These are phyloP conservation scores for Metarhizium humberi DNA, from an alignment of 2,329 filamentous ascomycete genomes.

Conservation along the genomic window DNA sequence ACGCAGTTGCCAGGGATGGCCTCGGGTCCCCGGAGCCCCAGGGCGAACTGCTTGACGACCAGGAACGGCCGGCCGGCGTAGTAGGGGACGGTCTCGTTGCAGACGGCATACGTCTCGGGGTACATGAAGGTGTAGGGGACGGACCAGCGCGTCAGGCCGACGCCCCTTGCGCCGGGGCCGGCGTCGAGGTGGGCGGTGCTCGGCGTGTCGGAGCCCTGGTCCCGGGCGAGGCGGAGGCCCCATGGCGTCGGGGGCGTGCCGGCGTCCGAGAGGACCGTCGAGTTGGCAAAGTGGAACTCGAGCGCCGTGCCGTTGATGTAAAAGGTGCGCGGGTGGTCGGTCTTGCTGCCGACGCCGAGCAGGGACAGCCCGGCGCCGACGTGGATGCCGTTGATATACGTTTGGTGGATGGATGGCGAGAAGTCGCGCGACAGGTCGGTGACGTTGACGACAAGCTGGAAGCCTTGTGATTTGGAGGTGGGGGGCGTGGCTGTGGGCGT, in stretches of 20 bases:
- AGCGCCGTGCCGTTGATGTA: conserved; percentile 39
- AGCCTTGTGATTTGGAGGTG: conserved; percentile 15
- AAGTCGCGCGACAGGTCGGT: conserved; percentile 31
- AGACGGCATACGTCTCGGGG: conserved; percentile 31
- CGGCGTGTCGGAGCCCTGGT: background rate
- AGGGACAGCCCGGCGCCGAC: conserved; percentile 30
- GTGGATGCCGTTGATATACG: conserved; percentile 31
- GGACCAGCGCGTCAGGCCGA: conserved; percentile 20
- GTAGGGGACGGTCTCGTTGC: conserved; percentile 31
- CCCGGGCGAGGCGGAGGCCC: background rate
- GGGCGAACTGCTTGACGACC: conserved; percentile 28
- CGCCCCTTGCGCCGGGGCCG: conserved; percentile 11
- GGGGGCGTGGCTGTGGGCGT: conserved; percentile 10
- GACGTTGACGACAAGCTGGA: conserved; percentile 35
- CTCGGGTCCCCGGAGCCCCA: conserved; percentile 1
- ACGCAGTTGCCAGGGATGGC: conserved; percentile 29
- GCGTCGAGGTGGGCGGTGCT: background rate
- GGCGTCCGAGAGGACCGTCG: conserved; percentile 1
- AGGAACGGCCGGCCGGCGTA: conserved; percentile 27
- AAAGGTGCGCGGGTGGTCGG: conserved; percentile 25
- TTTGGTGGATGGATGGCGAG: conserved; percentile 29
- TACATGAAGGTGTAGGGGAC: conserved; percentile 18
- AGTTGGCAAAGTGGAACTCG: conserved; percentile 16
- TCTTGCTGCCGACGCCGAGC: conserved; percentile 23
- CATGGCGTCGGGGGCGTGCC: conserved; percentile 13